phyloP scores from a whole-genome alignment of 257 asterid species.

The Striga asiatica region DNA sequence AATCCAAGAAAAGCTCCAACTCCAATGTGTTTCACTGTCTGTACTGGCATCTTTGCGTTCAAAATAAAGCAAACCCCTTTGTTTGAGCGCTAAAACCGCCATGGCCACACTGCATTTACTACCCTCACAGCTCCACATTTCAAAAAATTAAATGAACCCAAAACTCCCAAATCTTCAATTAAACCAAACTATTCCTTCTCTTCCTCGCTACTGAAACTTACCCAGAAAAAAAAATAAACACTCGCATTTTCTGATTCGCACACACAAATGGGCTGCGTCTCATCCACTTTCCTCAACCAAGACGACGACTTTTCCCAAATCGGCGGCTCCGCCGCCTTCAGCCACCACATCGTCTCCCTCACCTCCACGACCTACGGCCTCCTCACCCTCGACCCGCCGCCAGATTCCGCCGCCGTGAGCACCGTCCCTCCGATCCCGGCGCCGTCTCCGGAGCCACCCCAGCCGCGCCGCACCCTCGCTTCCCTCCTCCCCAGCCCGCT shows the following conservation, averaged over 20 bases:
- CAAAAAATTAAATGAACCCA: constrained; percentile 18
- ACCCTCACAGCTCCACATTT: constrained; percentile 2
- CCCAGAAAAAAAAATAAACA: background rate
- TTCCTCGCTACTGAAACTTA: too few species aligned
- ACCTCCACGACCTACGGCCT: constrained; percentile 94
- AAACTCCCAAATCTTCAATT: too few species aligned
- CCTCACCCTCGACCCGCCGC: constrained; percentile 48
- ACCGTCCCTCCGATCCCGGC: constrained; percentile 21
- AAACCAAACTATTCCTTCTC: too few species aligned
- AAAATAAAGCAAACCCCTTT: constrained; percentile 6
- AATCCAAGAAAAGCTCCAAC: too few species aligned
- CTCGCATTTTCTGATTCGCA: too few species aligned
- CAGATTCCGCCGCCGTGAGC: background rate
- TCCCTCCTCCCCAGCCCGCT: constrained; percentile 50
- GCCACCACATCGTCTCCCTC: constrained; percentile 92
- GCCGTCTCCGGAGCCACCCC: constrained; percentile 27
- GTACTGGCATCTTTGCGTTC: too few species aligned
- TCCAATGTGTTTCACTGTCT: too few species aligned
- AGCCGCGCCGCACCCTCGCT: constrained; percentile 55
- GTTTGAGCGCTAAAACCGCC: constrained; percentile 14
- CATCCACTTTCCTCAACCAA: constrained; percentile 60
- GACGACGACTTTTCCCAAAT: constrained; percentile 71
- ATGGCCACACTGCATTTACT: background rate
- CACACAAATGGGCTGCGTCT: constrained; percentile 70
- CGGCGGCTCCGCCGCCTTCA: constrained; percentile 59